Evolutionary conservation across 169 alveolate species (phyloP).

Genomic region (Plasmodium chabaudi): DNA sequence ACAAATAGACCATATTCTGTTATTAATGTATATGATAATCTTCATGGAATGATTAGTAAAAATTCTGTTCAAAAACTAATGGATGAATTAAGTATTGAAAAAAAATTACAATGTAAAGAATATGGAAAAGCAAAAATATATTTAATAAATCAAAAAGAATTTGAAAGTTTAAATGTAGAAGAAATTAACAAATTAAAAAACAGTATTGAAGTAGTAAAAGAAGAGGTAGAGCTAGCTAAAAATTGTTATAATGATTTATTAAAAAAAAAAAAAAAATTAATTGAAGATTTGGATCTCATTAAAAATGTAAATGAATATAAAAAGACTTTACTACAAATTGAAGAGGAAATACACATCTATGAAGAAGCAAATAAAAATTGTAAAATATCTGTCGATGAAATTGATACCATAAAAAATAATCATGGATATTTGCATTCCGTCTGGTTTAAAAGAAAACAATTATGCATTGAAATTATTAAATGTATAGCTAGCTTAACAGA

Average conservation of each 20-base stretch:
- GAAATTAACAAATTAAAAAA: slow-evolving; percentile 48
- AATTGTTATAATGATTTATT: slow-evolving; percentile 28
- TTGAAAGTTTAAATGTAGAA: slow-evolving; percentile 48
- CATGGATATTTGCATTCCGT: slow-evolving; percentile 63
- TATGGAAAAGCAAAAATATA: slow-evolving; percentile 89
- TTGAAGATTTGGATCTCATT: slow-evolving; percentile 55
- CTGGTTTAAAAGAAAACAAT: slow-evolving; percentile 55
- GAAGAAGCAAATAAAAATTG: slow-evolving; percentile 55
- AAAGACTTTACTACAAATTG: slow-evolving; percentile 12
- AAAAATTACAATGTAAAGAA: slow-evolving; percentile 85
- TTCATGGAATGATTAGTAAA: slow-evolving; percentile 83
- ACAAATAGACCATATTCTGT: slow-evolving; percentile 87
- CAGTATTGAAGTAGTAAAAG: slow-evolving; percentile 30
- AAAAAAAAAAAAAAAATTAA: slow-evolving; percentile 55
- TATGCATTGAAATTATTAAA: slow-evolving; percentile 61
- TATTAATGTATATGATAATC: slow-evolving; percentile 85
- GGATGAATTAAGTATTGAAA: slow-evolving; percentile 83
- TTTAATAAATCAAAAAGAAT: slow-evolving; percentile 83
- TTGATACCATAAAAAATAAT: slow-evolving; percentile 46
- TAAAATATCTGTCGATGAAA: slow-evolving; percentile 45
- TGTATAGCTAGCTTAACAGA: slow-evolving; percentile 71
- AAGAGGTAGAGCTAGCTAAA: slow-evolving; percentile 41
- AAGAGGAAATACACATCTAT: slow-evolving; percentile 36
- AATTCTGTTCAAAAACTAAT: slow-evolving; percentile 80
- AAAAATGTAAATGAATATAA: slow-evolving; percentile 36